phyloP scores from a whole-genome alignment of 164 flowering plant species.

The Piper betle region DNA sequence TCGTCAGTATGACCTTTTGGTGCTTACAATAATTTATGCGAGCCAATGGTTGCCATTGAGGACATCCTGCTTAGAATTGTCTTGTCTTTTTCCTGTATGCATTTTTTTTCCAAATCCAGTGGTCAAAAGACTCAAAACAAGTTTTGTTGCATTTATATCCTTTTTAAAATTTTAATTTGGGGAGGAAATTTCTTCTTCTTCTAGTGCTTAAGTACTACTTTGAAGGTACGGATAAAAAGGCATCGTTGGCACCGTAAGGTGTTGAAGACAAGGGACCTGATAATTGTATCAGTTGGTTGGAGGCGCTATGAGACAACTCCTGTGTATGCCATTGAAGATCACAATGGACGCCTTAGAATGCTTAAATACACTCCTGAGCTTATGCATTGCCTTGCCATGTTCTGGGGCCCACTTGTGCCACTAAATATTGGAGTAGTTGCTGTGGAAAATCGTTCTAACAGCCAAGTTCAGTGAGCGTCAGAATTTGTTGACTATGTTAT shows the following conservation, averaged over 20 bases:
- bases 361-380: conserved; percentile 95
- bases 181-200: too few species aligned
- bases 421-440: conserved; percentile 86
- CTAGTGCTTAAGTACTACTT: background rate
- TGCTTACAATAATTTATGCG: too few species aligned
- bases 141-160: too few species aligned
- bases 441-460: conserved; percentile 65
- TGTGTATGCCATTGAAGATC: conserved; percentile 79
- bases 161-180: too few species aligned
- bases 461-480: too few species aligned
- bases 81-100: too few species aligned
- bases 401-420: conserved; percentile 98
- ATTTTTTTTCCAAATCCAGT: too few species aligned
- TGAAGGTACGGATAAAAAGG: conserved; percentile 70
- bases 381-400: conserved; percentile 94
- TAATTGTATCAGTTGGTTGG: conserved; percentile 93
- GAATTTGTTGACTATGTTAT: background rate
- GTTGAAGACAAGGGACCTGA: conserved; percentile 79
- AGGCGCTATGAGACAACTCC: conserved; percentile 90
- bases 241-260: conserved; percentile 92
- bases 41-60: too few species aligned
- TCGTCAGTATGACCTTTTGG: too few species aligned
- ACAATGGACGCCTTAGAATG: conserved; percentile 85
- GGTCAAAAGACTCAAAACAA: too few species aligned
- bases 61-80: too few species aligned